Evolutionary conservation across 768 basidiomycete genomes (phyloP), one percentile per base, ranked within the genome.

Genomic region (Russula sp.): DNA sequence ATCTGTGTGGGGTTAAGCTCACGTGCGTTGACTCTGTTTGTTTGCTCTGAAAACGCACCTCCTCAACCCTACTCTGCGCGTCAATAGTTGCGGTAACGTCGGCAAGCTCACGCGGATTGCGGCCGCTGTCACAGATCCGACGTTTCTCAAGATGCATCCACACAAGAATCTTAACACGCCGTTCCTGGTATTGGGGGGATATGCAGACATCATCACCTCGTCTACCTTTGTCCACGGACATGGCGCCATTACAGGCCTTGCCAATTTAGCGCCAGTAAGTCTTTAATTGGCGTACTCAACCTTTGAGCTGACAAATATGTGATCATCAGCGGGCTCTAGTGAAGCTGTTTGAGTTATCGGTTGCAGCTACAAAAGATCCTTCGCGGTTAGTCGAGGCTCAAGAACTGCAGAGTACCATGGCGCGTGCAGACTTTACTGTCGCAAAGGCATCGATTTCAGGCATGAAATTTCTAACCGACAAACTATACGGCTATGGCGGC

Each of bases 181-280:
- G 18, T 96, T 97, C 79, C 76, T 94, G 53, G 90, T 94, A 39
- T 77, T 94, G 22, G 92, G 91, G 45, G 94, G 94, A 9, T 97
- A 83, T 73, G 78, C 81, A 64, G 94, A 97, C 76, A 92, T 93
- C 74, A 72, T 96, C 62, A 77, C 88, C 39, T 84, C 94, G 4
- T 83, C 91, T 6, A 73, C 82, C 2, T 85, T 84, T 70, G 87
- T 82, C 35, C 84, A 86, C 65, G 92, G 81, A 2, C 87, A 94
- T 68, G 94, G 94, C 52, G 92, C 91, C 53, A 96, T 96, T 71
- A 93, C 89, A 39, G 94, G 94, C 51, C 84, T 95, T 20, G 92
- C 82, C 8, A 95, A 95, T 71, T 71, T 94, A 60, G 85, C 88
- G 50, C 91, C 91, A 10, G 90, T 87, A 68, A 63, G 82, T 67